phyloP scores from a whole-genome alignment of 2,329 filamentous ascomycete species.

The Pseudogymnoascus sp. region DNA sequence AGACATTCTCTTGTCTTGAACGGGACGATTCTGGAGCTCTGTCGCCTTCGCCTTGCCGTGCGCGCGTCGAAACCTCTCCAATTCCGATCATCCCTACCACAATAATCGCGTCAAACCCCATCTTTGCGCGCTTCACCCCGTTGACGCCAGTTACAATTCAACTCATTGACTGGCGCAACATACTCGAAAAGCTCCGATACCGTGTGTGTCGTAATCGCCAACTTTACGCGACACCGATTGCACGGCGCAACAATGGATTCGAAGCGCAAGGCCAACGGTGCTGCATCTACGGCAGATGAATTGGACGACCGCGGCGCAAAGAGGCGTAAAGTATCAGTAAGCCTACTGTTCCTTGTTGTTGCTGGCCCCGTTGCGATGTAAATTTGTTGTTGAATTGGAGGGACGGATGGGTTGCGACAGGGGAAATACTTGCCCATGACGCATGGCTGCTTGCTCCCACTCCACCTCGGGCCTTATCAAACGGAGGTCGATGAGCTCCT shows the following conservation, averaged over 20 bases:
- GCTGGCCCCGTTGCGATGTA: not conserved
- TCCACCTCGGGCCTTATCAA: slow-evolving; percentile 4
- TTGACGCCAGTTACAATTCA: slow-evolving; percentile 8
- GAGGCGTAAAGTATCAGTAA: slow-evolving; percentile 52
- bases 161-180: slow-evolving; percentile 7
- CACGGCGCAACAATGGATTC: slow-evolving; percentile 26
- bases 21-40: slow-evolving; percentile 4
- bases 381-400: not conserved
- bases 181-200: not conserved
- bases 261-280: slow-evolving; percentile 47
- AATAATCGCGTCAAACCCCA: slow-evolving; percentile 8
- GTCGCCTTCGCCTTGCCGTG: slow-evolving; percentile 4
- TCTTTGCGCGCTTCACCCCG: slow-evolving; percentile 4
- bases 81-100: slow-evolving; percentile 9
- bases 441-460: slow-evolving; percentile 7
- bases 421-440: slow-evolving; percentile 7
- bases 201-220: not conserved
- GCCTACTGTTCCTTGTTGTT: slow-evolving; percentile 27
- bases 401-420: slow-evolving; percentile 3
- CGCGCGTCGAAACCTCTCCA: slow-evolving; percentile 6
- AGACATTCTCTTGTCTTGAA: not conserved
- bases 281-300: slow-evolving; percentile 36
- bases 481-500: not conserved
- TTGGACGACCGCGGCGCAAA: slow-evolving; percentile 48
- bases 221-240: slow-evolving; percentile 6